These are phyloP conservation scores for Henckelia pumila DNA, from an alignment of 257 asterid genomes.

Conservation along the genomic window DNA sequence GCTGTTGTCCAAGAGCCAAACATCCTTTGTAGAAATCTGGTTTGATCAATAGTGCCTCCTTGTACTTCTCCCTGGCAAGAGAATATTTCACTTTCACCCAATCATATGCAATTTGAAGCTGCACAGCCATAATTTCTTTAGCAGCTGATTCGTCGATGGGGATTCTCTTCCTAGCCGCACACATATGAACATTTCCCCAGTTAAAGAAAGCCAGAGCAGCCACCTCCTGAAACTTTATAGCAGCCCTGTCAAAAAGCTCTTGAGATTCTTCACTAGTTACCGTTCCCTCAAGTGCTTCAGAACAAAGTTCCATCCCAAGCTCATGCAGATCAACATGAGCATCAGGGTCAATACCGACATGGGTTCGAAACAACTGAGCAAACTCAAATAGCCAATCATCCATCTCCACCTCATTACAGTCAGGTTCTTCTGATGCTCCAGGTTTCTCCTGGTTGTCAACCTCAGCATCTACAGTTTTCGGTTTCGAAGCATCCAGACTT, in stretches of 20 bases:
- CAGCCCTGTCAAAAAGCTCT: slow-evolving; percentile 17
- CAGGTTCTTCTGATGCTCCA: slow-evolving; percentile 52
- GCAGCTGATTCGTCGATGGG: not conserved
- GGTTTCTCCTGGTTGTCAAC: slow-evolving; percentile 42
- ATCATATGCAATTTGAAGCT: slow-evolving; percentile 13
- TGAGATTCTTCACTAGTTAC: slow-evolving; percentile 24
- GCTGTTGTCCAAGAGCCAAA: slow-evolving; percentile 25
- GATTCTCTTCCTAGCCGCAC: slow-evolving; percentile 21
- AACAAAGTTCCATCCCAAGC: slow-evolving; percentile 5
- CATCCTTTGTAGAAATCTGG: slow-evolving; percentile 20
- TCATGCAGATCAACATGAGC: slow-evolving; percentile 20
- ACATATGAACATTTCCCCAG: slow-evolving; percentile 28
- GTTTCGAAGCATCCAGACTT: slow-evolving; percentile 41
- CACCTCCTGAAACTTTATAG: slow-evolving; percentile 20
- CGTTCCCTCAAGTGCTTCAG: slow-evolving; percentile 23
- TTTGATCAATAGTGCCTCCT: slow-evolving; percentile 18
- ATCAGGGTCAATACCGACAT: slow-evolving; percentile 21
- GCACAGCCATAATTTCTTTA: not conserved
- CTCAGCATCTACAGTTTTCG: slow-evolving; percentile 53
- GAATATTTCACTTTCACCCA: slow-evolving; percentile 17
- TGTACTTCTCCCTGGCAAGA: slow-evolving; percentile 16
- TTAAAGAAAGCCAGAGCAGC: slow-evolving; percentile 22
- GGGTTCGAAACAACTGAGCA: slow-evolving; percentile 17
- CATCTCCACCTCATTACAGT: slow-evolving; percentile 95
- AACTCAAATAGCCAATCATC: slow-evolving; percentile 39